Conservation (phyloP, 768 basidiomycete genomes). For the Russula foetens region DNA sequence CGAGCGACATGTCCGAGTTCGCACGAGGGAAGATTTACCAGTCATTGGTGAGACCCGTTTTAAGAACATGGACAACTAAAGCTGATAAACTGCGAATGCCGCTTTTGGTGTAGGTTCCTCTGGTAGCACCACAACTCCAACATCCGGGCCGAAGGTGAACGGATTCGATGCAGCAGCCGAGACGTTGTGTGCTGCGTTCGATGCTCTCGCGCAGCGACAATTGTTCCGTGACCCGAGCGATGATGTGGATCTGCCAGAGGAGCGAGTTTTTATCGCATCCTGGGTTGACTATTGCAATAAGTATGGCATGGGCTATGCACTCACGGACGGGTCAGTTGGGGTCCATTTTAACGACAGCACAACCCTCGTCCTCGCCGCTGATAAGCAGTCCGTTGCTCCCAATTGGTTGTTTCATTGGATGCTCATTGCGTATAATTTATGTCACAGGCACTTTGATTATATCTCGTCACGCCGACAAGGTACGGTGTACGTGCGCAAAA, state of each 20-base stretch:
- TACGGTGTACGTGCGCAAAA: conserved; percentile 62
- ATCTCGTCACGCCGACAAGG: conserved; percentile 63
- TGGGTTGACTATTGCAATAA: conserved; percentile 99
- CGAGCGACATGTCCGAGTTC: conserved; percentile 5
- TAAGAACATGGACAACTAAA: neutral
- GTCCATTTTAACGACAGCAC: conserved; percentile 98
- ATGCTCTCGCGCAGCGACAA: conserved; percentile 51
- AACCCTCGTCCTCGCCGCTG: conserved; percentile 73
- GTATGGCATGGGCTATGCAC: conserved; percentile 98
- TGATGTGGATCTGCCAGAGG: conserved; percentile 45
- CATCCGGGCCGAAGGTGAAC: conserved; percentile 31
- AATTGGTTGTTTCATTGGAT: neutral
- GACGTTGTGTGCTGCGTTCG: conserved; percentile 52
- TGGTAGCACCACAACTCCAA: conserved; percentile 22
- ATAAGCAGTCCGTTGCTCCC: conserved; percentile 61
- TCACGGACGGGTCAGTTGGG: conserved; percentile 91
- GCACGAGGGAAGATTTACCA: neutral
- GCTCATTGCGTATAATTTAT: neutral
- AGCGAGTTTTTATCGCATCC: conserved; percentile 88
- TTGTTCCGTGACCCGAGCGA: conserved; percentile 61
- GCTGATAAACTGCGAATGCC: neutral
- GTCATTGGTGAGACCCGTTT: neutral
- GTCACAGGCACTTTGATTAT: conserved; percentile 77
- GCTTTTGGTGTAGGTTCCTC: neutral
- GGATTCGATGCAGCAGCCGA: conserved; percentile 61